These are phyloP conservation scores for Colletotrichum costaricense DNA, from an alignment of 2,329 filamentous ascomycete genomes.

Conservation along the genomic window DNA sequence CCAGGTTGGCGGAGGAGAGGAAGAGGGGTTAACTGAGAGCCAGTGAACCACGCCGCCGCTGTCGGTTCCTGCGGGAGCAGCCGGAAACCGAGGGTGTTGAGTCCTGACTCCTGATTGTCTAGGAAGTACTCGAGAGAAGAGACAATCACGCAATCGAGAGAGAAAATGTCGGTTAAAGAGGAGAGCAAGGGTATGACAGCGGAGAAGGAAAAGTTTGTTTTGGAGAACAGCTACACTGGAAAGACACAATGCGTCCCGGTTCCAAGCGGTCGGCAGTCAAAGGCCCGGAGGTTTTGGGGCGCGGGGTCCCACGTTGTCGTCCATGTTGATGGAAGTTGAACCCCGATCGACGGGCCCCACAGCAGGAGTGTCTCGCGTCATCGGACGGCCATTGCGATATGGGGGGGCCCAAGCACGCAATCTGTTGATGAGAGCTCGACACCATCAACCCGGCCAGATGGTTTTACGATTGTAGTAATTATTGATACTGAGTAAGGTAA, in stretches of 20 bases:
- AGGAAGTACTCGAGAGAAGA: neutral
- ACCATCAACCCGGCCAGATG: too few species aligned
- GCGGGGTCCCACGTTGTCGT: neutral
- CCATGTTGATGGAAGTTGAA: neutral
- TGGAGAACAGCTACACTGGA: neutral
- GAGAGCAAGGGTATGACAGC: neutral
- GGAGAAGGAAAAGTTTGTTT: neutral
- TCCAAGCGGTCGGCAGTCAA: neutral
- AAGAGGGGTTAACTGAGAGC: neutral
- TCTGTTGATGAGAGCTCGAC: too few species aligned
- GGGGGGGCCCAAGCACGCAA: conserved; percentile 35
- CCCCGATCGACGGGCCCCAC: conserved; percentile 6
- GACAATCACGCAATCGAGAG: neutral
- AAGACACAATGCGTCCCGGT: neutral
- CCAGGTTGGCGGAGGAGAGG: neutral
- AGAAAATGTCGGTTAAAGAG: neutral
- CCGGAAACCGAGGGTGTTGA: neutral
- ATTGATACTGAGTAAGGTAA: too few species aligned
- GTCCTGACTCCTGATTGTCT: too few species aligned
- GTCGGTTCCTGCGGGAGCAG: neutral
- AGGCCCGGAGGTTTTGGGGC: conserved; percentile 3
- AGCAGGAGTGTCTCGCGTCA: conserved; percentile 31
- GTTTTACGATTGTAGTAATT: too few species aligned
- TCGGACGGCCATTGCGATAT: conserved; percentile 35
- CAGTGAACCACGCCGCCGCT: neutral